These are phyloP conservation scores for Hirsutella thompsonii DNA, from an alignment of 2,329 filamentous ascomycete genomes.

Conservation along the genomic window DNA sequence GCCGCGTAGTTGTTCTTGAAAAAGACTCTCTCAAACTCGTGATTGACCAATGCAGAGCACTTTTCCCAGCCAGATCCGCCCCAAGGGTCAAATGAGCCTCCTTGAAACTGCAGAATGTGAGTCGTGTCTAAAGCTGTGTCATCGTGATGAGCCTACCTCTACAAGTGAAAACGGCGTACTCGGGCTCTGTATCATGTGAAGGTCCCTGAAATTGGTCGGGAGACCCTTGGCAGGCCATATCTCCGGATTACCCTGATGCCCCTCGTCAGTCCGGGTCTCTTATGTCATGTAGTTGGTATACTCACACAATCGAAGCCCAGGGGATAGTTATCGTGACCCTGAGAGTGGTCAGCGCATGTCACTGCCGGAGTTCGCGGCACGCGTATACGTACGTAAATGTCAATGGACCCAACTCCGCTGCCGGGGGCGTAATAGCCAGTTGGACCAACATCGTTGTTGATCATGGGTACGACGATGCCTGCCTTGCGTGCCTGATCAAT, in stretches of 20 bases:
- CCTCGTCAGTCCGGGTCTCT: too few relatives aligned
- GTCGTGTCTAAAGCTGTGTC: background rate
- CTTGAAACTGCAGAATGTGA: conserved; percentile 42
- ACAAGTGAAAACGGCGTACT: conserved; percentile 53
- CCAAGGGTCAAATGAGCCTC: conserved; percentile 61
- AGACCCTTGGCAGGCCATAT: conserved; percentile 50
- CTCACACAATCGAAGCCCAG: conserved; percentile 30
- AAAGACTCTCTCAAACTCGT: conserved; percentile 67
- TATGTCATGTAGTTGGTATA: background rate
- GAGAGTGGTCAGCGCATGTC: background rate
- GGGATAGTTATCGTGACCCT: conserved; percentile 25
- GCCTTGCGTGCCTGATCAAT: conserved; percentile 53
- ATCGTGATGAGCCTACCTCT: conserved; percentile 23
- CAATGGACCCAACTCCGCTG: conserved; percentile 35
- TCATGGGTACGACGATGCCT: conserved; percentile 61
- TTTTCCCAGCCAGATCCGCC: conserved; percentile 57
- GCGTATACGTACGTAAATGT: conserved; percentile 41
- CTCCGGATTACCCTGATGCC: conserved; percentile 25
- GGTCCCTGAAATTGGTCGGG: conserved; percentile 29
- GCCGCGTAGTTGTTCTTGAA: conserved; percentile 64
- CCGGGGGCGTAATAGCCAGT: conserved; percentile 52
- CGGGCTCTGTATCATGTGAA: conserved; percentile 40
- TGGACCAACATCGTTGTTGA: conserved; percentile 59
- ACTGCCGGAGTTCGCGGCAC: background rate
- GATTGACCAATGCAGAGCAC: conserved; percentile 52